These are phyloP conservation scores for Penicillium sp. DNA, from an alignment of 2,329 filamentous ascomycete species.

Conservation along the genomic window DNA sequence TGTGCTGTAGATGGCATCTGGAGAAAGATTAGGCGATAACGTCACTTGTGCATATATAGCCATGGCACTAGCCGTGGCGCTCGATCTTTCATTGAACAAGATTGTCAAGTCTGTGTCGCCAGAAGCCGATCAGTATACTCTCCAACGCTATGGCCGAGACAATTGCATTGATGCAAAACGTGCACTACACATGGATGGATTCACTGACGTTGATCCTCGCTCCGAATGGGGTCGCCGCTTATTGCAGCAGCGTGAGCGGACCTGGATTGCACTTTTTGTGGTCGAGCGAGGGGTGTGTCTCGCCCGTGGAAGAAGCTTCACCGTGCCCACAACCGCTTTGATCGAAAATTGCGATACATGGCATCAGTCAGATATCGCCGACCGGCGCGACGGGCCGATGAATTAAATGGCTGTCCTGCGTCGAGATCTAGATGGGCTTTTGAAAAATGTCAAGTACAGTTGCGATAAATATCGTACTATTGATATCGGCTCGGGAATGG, in stretches of 20 bases:
- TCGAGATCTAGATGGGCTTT: slow-evolving; percentile 50
- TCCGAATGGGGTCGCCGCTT: slow-evolving; percentile 58
- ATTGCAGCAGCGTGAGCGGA: slow-evolving; percentile 59
- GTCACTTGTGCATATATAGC: slow-evolving; percentile 67
- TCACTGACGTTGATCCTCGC: slow-evolving; percentile 54
- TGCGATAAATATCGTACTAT: slow-evolving; percentile 33
- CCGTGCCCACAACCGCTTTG: slow-evolving; percentile 60
- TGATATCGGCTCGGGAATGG: slow-evolving; percentile 28
- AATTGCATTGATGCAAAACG: slow-evolving; percentile 64
- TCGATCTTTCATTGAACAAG: slow-evolving; percentile 66
- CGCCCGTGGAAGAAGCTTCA: slow-evolving; percentile 62
- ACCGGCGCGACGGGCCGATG: slow-evolving; percentile 63
- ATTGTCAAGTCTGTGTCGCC: slow-evolving; percentile 52
- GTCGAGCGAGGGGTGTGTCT: slow-evolving; percentile 67
- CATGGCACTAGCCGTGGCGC: slow-evolving; percentile 62
- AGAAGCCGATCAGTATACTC: slow-evolving; percentile 41
- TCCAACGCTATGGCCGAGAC: slow-evolving; percentile 52
- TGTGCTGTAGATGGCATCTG: slow-evolving; percentile 64
- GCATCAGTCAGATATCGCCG: slow-evolving; percentile 59
- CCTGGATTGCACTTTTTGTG: slow-evolving; percentile 67
- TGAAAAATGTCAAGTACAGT: slow-evolving; percentile 29
- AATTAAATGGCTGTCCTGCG: slow-evolving; percentile 65
- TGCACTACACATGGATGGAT: slow-evolving; percentile 63
- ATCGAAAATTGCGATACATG: slow-evolving; percentile 64
- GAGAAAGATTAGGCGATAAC: slow-evolving; percentile 48